These are phyloP conservation scores for Sindora glabra DNA, from an alignment of 306 rosid species.

Conservation along the genomic window DNA sequence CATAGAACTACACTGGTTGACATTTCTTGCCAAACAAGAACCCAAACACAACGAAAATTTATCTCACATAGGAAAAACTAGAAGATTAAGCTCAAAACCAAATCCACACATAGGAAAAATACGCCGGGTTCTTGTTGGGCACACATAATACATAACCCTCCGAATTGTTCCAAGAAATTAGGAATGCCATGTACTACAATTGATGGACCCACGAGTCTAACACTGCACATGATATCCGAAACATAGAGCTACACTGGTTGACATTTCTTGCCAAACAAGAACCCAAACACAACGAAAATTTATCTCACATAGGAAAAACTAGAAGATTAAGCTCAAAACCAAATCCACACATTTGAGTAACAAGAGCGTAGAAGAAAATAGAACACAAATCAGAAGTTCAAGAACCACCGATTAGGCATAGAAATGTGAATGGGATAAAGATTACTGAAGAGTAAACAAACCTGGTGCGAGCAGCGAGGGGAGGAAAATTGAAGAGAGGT, in stretches of 20 bases:
- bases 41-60: not conserved
- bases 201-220: not conserved
- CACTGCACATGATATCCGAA: not conserved
- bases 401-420: not conserved
- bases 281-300: not conserved
- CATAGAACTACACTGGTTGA: not conserved
- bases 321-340: not conserved
- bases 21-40: not conserved
- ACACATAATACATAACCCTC: no score
- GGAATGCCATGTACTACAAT: not conserved
- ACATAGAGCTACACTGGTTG: not conserved
- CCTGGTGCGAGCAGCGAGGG: slow-evolving; percentile 89
- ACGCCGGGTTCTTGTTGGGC: no score
- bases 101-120: not conserved
- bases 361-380: not conserved
- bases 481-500: slow-evolving; percentile 94
- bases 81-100: not conserved
- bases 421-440: not conserved
- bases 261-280: not conserved
- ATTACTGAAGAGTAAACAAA: not conserved
- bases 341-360: not conserved
- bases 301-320: not conserved
- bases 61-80: not conserved
- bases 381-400: not conserved
- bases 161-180: no score